A percentile compares a stretch with the other conserved stretches of the same genome.
These are phyloP conservation scores for Lentinula raphanica DNA, from an alignment of 768 basidiomycete species.

Conservation along the genomic window DNA sequence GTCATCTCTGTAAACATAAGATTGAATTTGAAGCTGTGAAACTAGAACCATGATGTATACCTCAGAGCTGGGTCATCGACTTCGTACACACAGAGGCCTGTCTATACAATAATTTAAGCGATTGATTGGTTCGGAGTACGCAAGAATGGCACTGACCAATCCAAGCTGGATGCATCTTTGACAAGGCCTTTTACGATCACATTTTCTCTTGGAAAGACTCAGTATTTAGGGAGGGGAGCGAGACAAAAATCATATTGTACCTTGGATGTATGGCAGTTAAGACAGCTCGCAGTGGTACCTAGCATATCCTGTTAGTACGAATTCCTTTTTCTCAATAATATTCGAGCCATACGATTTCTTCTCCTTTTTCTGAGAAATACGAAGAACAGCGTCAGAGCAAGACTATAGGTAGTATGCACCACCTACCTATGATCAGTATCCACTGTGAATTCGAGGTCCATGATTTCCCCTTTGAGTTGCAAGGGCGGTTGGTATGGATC, in stretches of 20 bases:
- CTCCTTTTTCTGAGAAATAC: slow-evolving; percentile 62
- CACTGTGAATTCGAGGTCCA: slow-evolving; percentile 71
- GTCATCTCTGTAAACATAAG: slow-evolving; percentile 57
- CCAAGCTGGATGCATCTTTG: slow-evolving; percentile 87
- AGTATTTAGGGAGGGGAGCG: slow-evolving; percentile 3
- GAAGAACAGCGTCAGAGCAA: slow-evolving; percentile 29
- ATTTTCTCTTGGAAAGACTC: slow-evolving; percentile 37
- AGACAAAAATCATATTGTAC: slow-evolving; percentile 58
- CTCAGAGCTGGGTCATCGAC: slow-evolving; percentile 83
- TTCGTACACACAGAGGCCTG: slow-evolving; percentile 92
- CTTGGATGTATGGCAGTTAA: slow-evolving; percentile 92
- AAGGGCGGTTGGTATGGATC: slow-evolving; percentile 45
- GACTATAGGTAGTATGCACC: background rate
- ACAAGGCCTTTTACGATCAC: slow-evolving; percentile 89
- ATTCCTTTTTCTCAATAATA: background rate
- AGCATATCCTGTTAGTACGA: background rate
- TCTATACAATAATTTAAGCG: slow-evolving; percentile 37
- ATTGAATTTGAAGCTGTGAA: background rate
- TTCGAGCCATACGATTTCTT: slow-evolving; percentile 85
- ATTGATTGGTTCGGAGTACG: slow-evolving; percentile 3
- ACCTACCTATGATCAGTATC: slow-evolving; percentile 64
- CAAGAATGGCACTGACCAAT: slow-evolving; percentile 44
- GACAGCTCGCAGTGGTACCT: slow-evolving; percentile 41
- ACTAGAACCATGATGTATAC: slow-evolving; percentile 30
- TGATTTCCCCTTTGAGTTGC: slow-evolving; percentile 70